These are phyloP conservation scores for Dothidotthia symphoricarpi DNA, from an alignment of 2,329 filamentous ascomycete genomes.

Conservation along the genomic window DNA sequence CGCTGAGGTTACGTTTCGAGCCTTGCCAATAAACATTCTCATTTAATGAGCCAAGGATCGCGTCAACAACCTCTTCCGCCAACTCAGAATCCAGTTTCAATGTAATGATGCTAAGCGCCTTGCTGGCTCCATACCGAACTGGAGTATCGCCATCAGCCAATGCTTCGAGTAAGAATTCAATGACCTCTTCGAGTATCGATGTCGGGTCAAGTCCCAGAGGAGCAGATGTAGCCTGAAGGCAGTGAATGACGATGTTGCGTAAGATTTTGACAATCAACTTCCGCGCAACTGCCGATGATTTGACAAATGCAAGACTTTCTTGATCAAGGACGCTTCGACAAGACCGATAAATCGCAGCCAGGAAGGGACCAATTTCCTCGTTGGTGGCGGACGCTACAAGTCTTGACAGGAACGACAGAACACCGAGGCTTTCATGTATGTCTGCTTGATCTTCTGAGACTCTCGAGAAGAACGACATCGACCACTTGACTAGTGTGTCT, in stretches of 20 bases:
- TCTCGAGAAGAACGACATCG: conserved; percentile 59
- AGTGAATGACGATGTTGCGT: conserved; percentile 68
- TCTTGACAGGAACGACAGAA: conserved; percentile 76
- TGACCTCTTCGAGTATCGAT: conserved; percentile 66
- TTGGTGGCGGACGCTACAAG: conserved; percentile 70
- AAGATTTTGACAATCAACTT: conserved; percentile 85
- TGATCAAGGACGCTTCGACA: conserved; percentile 60
- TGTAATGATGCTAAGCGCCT: conserved; percentile 84
- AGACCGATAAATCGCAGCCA: conserved; percentile 64
- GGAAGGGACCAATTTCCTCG: conserved; percentile 67
- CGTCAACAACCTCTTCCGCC: conserved; percentile 83
- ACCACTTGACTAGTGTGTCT: conserved; percentile 67
- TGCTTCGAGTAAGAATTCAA: conserved; percentile 75
- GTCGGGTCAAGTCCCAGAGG: conserved; percentile 40
- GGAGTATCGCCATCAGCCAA: conserved; percentile 87
- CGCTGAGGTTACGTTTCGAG: conserved; percentile 61
- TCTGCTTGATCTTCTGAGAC: conserved; percentile 45
- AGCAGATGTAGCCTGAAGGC: conserved; percentile 48
- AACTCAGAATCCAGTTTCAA: conserved; percentile 76
- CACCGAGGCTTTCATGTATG: conserved; percentile 74
- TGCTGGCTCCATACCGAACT: conserved; percentile 86
- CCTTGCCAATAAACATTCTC: conserved; percentile 61
- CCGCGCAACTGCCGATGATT: conserved; percentile 73
- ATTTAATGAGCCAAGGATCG: conserved; percentile 68
- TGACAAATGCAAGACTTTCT: conserved; percentile 56